Conservation (phyloP, 305 asterid species). For the Euphrasia arctica region DNA sequence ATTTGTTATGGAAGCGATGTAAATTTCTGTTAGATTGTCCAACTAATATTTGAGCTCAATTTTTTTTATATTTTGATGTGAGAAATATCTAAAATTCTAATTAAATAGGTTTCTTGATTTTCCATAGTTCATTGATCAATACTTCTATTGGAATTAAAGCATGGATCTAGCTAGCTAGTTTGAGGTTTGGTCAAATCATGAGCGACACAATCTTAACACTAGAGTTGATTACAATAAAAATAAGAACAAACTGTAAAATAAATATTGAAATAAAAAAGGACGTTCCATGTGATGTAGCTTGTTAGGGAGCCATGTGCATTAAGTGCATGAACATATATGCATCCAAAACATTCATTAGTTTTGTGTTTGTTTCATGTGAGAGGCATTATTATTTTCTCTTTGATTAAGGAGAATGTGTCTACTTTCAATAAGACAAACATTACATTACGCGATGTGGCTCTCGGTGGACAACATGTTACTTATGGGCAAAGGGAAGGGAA, state of each 20-base stretch:
- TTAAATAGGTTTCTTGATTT: neutral
- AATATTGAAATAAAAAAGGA: neutral
- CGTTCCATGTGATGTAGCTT: constrained; percentile 4
- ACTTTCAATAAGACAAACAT: neutral
- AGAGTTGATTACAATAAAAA: neutral
- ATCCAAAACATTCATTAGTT: constrained; percentile 25
- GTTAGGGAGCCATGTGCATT: constrained; percentile 31
- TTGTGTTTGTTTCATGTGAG: constrained; percentile 23
- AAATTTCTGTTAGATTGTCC: too few species aligned
- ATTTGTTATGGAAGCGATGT: too few species aligned
- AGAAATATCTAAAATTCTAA: too few species aligned
- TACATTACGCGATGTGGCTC: neutral
- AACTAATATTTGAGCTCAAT: too few species aligned
- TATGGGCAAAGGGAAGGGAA: neutral
- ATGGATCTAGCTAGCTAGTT: neutral
- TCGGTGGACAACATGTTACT: constrained; percentile 6
- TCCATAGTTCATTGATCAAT: neutral
- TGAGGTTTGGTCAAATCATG: neutral
- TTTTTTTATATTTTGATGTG: too few species aligned
- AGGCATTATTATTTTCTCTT: neutral
- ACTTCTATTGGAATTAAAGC: neutral
- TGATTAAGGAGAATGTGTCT: neutral
- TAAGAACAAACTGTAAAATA: neutral
- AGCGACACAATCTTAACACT: too few species aligned
- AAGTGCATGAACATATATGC: constrained; percentile 4